These are phyloP conservation scores for Pseudisothecium myosuroides DNA, from an alignment of 225 moss, liverwort and hornwort species.

Conservation along the genomic window DNA sequence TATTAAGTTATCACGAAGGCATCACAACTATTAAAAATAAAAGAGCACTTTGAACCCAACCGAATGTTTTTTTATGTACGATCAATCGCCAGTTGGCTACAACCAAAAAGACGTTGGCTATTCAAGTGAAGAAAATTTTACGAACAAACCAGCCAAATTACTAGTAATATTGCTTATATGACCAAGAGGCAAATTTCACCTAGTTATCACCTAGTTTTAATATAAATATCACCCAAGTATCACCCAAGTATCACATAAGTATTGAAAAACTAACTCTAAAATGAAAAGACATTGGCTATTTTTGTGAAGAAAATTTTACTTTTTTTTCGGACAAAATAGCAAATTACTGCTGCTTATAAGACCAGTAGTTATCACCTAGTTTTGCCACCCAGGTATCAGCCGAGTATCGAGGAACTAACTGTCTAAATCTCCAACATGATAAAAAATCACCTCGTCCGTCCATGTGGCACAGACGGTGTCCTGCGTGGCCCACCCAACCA, in stretches of 20 bases:
- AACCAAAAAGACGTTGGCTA: not conserved
- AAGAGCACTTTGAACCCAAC: accelerated
- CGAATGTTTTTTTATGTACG: not conserved
- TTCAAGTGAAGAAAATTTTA: not conserved
- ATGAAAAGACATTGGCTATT: too few species aligned
- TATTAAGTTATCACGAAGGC: not conserved
- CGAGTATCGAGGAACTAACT: not conserved
- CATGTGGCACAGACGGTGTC: not conserved
- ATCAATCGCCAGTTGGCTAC: not conserved
- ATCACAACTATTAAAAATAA: not conserved
- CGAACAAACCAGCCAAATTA: too few species aligned
- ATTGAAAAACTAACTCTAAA: too few species aligned
- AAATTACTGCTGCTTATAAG: too few species aligned
- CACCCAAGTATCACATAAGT: not conserved
- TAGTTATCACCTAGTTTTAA: not conserved
- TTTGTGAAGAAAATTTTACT: too few species aligned
- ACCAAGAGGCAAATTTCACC: not conserved
- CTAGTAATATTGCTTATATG: too few species aligned
- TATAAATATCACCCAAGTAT: not conserved
- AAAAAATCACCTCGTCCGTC: not conserved
- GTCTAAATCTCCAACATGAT: not conserved
- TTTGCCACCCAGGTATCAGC: not conserved
- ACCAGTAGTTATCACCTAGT: too few species aligned
- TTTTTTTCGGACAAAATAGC: too few species aligned
- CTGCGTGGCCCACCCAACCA: not conserved